Conservation (phyloP, 164 flowering plant species). For the Euptelea pleiosperma region DNA sequence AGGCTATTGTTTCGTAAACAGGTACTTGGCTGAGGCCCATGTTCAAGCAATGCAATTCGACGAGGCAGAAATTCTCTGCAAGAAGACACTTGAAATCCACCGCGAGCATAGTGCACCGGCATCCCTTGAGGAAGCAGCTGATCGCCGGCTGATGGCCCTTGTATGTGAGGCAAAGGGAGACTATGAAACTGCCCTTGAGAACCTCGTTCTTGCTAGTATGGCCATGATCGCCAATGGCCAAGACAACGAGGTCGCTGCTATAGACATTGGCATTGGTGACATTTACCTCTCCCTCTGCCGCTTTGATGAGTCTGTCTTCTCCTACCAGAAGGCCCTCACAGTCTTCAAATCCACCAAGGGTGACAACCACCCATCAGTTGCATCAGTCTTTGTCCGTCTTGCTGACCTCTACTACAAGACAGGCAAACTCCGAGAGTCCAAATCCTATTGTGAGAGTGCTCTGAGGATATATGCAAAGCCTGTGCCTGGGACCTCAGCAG, state of each 20-base stretch:
- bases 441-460: conserved; percentile 92
- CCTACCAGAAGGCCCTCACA: conserved; percentile 98
- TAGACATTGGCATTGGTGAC: conserved; percentile 93
- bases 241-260: conserved; percentile 86
- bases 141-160: conserved; percentile 94
- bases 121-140: conserved; percentile 93
- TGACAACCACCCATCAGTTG: conserved; percentile 87
- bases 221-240: conserved; percentile 92
- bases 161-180: conserved; percentile 92
- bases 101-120: conserved; percentile 89
- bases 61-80: conserved; percentile 81
- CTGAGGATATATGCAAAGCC: conserved; percentile 87
- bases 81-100: conserved; percentile 90
- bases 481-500: conserved; percentile 88
- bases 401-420: conserved; percentile 90
- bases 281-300: conserved; percentile 78
- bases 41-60: conserved; percentile 98
- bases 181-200: conserved; percentile 90
- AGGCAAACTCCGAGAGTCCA: conserved; percentile 91
- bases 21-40: conserved; percentile 94
- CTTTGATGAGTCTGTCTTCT: conserved; percentile 92
- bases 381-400: conserved; percentile 84
- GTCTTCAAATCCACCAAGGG: conserved; percentile 91
- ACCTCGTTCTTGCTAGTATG: conserved; percentile 97
- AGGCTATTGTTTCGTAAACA: conserved; percentile 20